Evolutionary conservation across 495 filamentous ascomycete species (phyloP), one percentile per base, ranked within the genome.

Genomic region (Darksidea phi): DNA sequence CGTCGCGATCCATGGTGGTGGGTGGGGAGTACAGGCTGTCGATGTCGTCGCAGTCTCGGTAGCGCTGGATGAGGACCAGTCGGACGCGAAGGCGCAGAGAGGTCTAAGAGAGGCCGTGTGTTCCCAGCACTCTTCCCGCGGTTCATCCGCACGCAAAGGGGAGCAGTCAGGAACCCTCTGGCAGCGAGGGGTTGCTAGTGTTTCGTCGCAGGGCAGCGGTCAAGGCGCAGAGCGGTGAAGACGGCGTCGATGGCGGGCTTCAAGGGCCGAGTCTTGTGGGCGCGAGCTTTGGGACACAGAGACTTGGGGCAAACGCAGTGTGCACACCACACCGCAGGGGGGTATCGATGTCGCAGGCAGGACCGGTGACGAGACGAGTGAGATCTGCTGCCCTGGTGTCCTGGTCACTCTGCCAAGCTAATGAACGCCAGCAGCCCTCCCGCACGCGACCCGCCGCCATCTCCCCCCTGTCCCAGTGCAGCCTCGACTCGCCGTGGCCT

Each of bases 1-100:
- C 60, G 53, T 63, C 60, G 34, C 57, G 60, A 12, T 63, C 60
- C 60, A 63, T 63, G 60, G 46, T 28, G 36, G 17, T 25, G 49
- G 55, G 26, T 10, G 37, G 17, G 15, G 25, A 12, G 38, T 3
- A 23, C 42, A 6, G n/a, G 38, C 24, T 1, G 15, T 28, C 6
- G 42, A 57, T 37, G 7, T 28, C 28, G 37, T 23, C 32, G 5
- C 47, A 23, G 18, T 23, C 46, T 49, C 28, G 25, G 43, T 10
- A 38, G 37, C 10, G 38, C 38, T 3, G 41, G 37, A 36, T 43
- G 48, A 21, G 17, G 21, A 21, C 12, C 6, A 17, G 11, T 20
- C n/a, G 57, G 25, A 17, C 13, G 43, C n/a, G 41, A 15, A 24
- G 1, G 41, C 37, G 20, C 13, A 42, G 32, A 49, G 21, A 24